Base-by-base conservation (phyloP, 768 basidiomycete genomes). In the Trametes meyenii region DNA sequence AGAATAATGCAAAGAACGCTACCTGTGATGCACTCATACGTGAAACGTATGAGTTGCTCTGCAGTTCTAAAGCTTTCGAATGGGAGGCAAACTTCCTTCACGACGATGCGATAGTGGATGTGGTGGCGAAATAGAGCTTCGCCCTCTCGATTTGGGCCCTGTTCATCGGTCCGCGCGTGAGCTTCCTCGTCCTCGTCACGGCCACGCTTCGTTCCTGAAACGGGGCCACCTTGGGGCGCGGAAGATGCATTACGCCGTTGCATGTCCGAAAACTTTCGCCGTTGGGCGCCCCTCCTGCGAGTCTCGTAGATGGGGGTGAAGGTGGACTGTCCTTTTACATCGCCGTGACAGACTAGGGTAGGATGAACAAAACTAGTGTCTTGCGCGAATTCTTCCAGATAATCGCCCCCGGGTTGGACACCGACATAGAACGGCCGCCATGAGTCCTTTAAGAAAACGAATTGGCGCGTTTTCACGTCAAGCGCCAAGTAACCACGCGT, bases 381-480 rank as follows among this genome's bases (percentile, higher is more conserved):
- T 14, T 21, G 5, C 35, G 46, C 45, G 33, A 66, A 44, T 5
- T 33, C 11, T n/a, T 16, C 6, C 35, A 59, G 50, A 7, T 61
- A 57, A 19, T 56, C 40, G 4, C 62, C 55, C 36, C 63, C 65
- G 5, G 38, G 36, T 8, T 45, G 26, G 11, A 55, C 36, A 17
- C 13, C 51, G 4, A 8, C 13, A 6, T 54, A 56, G 38, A 14
- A 55, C 7, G 40, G 40, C 12, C 61, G 43, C 65, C 65, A 66
- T 10, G 50, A 52, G 50, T 66, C 65, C 55, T 63, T 66, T 19
- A 66, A 19, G 40, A 60, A 66, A 19, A 57, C 61, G 17, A 66
- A 55, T 10, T 43, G 26, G 19, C 48, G 24, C 17, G 38, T 40
- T 17, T 8, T 10, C 26, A 60, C 23, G 43, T 66, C 59, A 44